phyloP scores from a whole-genome alignment of 2,329 filamentous ascomycete genomes.

The Coleophoma crateriformis region DNA sequence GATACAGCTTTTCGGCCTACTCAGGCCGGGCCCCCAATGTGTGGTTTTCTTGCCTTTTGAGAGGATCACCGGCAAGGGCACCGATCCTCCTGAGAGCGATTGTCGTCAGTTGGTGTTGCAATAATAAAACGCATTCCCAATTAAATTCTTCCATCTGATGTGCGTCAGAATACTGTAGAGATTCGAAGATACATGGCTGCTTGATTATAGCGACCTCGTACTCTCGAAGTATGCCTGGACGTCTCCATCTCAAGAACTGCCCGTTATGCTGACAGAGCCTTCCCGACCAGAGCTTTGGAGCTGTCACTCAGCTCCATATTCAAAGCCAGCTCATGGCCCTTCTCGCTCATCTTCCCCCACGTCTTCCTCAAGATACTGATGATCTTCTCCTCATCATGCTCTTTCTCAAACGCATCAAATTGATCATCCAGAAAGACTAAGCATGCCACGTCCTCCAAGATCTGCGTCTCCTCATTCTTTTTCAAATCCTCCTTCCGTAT shows the following conservation, averaged over 20 bases:
- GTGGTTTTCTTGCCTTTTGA: too few relatives aligned
- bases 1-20: too few relatives aligned
- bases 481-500: constrained; percentile 74
- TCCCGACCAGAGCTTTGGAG: constrained; percentile 50
- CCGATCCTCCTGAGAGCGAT: too few relatives aligned
- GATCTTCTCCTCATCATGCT: constrained; percentile 73
- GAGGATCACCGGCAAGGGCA: too few relatives aligned
- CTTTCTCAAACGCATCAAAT: constrained; percentile 71
- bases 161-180: too few relatives aligned
- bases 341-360: constrained; percentile 68
- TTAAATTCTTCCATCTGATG: too few relatives aligned
- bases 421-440: constrained; percentile 85
- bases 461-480: constrained; percentile 61
- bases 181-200: too few relatives aligned
- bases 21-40: too few relatives aligned
- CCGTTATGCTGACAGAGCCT: constrained; percentile 44
- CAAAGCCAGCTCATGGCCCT: constrained; percentile 59
- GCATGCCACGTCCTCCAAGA: constrained; percentile 80
- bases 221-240: too few relatives aligned
- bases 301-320: constrained; percentile 49
- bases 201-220: too few relatives aligned
- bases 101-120: too few relatives aligned
- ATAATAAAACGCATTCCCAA: too few relatives aligned
- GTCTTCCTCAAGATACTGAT: constrained; percentile 66
- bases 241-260: not conserved